phyloP scores from a whole-genome alignment of 2,329 filamentous ascomycete species.

The Thermomyces lanuginosus region DNA sequence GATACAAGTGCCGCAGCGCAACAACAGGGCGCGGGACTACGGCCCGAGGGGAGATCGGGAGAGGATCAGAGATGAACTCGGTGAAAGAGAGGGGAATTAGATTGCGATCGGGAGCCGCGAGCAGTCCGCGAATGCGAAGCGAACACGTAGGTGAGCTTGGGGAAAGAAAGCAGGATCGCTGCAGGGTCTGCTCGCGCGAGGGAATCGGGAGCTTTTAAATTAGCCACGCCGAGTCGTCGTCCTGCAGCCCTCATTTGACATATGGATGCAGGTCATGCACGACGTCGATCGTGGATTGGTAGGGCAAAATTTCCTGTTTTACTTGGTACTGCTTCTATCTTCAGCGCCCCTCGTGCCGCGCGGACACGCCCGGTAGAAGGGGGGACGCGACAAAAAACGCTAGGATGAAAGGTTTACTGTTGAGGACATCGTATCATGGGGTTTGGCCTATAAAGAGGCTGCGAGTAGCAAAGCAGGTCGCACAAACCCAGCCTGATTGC shows the following conservation, averaged over 20 bases:
- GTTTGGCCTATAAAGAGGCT: too few relatives aligned
- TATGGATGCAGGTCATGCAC: conserved; percentile 28
- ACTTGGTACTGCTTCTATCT: conserved; percentile 8
- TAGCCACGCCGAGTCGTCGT: conserved; percentile 11
- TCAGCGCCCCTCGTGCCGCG: conserved; percentile 1
- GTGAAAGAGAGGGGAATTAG: too few relatives aligned
- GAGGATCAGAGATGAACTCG: too few relatives aligned
- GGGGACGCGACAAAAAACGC: conserved; percentile 4
- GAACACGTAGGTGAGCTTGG: conserved; percentile 8
- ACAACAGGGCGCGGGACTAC: too few relatives aligned
- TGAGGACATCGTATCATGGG: too few relatives aligned
- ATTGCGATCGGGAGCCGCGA: too few relatives aligned
- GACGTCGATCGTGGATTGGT: conserved; percentile 27
- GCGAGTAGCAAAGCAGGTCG: too few relatives aligned
- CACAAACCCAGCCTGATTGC: too few relatives aligned
- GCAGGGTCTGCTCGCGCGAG: conserved; percentile 7
- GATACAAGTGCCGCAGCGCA: too few relatives aligned
- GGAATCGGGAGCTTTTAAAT: conserved; percentile 7
- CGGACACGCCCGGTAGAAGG: conserved; percentile 3
- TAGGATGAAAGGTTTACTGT: too few relatives aligned
- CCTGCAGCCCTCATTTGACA: conserved; percentile 30
- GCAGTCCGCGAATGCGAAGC: conserved; percentile 7
- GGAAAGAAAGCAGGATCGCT: conserved; percentile 7
- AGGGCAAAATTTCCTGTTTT: conserved; percentile 21
- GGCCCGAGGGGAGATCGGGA: too few relatives aligned